Conservation (phyloP, 2,329 filamentous ascomycete genomes). For the Ophiosphaerella korrae region DNA sequence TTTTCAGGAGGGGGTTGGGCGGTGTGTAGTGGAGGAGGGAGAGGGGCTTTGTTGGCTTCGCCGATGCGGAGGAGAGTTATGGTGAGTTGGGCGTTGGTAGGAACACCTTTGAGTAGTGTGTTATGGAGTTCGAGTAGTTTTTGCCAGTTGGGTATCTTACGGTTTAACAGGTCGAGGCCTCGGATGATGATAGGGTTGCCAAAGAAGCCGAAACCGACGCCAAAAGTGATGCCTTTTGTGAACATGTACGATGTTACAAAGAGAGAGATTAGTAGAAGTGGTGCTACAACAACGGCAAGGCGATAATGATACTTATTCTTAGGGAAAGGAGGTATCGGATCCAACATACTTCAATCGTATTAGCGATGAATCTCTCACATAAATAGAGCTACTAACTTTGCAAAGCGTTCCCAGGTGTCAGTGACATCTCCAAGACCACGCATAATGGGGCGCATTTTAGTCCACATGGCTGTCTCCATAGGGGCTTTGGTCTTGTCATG, state of each 20-base stretch:
- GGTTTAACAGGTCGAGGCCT: constrained; percentile 64
- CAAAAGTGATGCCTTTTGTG: constrained; percentile 68
- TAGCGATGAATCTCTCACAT: constrained; percentile 3
- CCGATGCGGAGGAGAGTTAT: constrained; percentile 81
- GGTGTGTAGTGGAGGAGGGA: constrained; percentile 65
- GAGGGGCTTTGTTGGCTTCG: constrained; percentile 78
- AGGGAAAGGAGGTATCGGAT: constrained; percentile 56
- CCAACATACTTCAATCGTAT: constrained; percentile 45
- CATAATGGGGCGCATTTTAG: constrained; percentile 76
- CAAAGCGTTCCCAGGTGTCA: constrained; percentile 68
- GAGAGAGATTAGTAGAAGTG: constrained; percentile 50
- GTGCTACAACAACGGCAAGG: constrained; percentile 53
- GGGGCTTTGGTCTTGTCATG: constrained; percentile 81
- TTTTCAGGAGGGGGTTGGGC: constrained; percentile 54
- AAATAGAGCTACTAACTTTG: constrained; percentile 52
- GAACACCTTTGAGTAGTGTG: constrained; percentile 78
- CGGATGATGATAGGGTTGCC: constrained; percentile 73
- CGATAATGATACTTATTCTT: constrained; percentile 51
- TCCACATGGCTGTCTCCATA: constrained; percentile 77
- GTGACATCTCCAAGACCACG: constrained; percentile 63
- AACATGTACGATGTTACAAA: constrained; percentile 58
- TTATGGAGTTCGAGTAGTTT: constrained; percentile 75
- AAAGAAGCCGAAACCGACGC: constrained; percentile 77
- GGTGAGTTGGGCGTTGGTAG: constrained; percentile 84
- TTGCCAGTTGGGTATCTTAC: constrained; percentile 71